Conservation (phyloP, 768 basidiomycete genomes). For the Neoboletus magnificus region DNA sequence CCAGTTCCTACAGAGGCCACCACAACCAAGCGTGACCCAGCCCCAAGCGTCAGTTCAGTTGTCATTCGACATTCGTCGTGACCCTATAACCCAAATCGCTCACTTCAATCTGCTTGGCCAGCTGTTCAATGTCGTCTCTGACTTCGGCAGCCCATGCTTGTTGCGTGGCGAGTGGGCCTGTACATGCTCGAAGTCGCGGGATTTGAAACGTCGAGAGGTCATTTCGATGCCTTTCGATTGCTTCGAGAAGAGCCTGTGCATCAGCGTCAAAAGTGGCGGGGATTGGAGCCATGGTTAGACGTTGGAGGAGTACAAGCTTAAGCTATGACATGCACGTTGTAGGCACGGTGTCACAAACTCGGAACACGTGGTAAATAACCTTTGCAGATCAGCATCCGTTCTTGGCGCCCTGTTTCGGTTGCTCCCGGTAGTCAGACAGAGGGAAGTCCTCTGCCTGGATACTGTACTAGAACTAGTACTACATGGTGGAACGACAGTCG, state of each 20-base stretch:
- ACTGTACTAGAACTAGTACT: not conserved
- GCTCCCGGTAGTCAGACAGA: not conserved
- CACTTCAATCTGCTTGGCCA: constrained; percentile 63
- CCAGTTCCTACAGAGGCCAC: constrained; percentile 49
- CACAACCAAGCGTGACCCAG: not conserved
- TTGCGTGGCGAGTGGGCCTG: constrained; percentile 66
- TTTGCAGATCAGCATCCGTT: not conserved
- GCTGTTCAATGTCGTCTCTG: constrained; percentile 66
- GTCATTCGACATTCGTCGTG: constrained; percentile 1
- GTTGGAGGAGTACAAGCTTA: not conserved
- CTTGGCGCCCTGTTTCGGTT: not conserved
- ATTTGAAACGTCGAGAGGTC: constrained; percentile 73
- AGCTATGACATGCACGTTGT: not conserved
- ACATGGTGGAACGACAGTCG: not conserved
- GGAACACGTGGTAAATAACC: not conserved
- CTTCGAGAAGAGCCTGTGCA: constrained; percentile 46
- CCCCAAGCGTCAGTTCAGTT: not conserved
- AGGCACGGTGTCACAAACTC: not conserved
- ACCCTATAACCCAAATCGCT: constrained; percentile 32
- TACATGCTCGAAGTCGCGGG: constrained; percentile 66
- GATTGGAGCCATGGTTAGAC: constrained; percentile 67
- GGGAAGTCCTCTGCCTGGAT: too few species aligned
- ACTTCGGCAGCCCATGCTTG: constrained; percentile 73
- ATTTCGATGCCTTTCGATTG: constrained; percentile 50
- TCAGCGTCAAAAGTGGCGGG: constrained; percentile 53